Evolutionary conservation across 768 basidiomycete species (phyloP).

Genomic region (Coprinellus micaceus): DNA sequence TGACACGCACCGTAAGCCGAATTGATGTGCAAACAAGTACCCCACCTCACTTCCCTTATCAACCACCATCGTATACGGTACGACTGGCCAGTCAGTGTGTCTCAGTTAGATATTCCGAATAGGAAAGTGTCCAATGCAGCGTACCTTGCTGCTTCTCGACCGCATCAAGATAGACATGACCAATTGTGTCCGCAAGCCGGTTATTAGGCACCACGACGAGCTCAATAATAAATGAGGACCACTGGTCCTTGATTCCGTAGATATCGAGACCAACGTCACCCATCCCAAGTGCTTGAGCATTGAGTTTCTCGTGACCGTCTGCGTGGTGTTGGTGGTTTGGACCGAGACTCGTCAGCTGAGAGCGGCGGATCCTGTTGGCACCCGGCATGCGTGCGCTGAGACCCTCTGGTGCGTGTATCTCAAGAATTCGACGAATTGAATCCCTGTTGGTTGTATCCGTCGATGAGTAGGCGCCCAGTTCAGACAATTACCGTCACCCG

Average conservation of each 20-base stretch:
- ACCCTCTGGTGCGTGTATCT: constrained; percentile 17
- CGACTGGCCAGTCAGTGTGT: background rate
- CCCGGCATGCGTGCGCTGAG: constrained; percentile 19
- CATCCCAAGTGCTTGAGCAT: constrained; percentile 19
- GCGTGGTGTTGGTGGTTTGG: constrained; percentile 22
- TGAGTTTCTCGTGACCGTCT: constrained; percentile 18
- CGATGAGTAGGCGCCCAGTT: too few relatives aligned
- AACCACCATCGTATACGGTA: constrained; percentile 1
- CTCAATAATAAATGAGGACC: constrained; percentile 19
- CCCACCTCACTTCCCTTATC: constrained; percentile 6
- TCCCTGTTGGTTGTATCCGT: constrained; percentile 13
- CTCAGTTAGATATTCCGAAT: background rate
- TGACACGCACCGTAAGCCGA: constrained; percentile 2
- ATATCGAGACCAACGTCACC: constrained; percentile 21
- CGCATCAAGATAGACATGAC: constrained; percentile 22
- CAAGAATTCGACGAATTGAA: constrained; percentile 15
- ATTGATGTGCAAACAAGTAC: background rate
- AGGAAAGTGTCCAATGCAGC: background rate
- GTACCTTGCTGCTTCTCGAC: constrained; percentile 17
- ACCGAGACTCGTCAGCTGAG: constrained; percentile 15
- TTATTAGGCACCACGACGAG: constrained; percentile 22
- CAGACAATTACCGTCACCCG: background rate
- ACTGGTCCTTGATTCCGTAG: constrained; percentile 23
- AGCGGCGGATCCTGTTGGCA: constrained; percentile 12
- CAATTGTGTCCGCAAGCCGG: constrained; percentile 17